Conservation (phyloP, 176 grass and related monocot genomes). For the Aegilops speltoides region DNA sequence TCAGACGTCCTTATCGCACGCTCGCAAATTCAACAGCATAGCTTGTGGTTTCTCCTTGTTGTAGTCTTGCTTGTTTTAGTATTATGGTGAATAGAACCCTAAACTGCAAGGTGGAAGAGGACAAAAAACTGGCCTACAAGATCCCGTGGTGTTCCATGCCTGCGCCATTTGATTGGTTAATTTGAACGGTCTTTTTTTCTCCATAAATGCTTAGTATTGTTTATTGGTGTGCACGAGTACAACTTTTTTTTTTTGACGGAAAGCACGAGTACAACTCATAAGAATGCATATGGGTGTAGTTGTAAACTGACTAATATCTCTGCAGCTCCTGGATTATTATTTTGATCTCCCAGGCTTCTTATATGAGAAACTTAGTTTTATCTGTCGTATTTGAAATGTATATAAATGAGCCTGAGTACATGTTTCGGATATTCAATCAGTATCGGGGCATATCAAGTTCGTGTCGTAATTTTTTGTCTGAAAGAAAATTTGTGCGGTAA, state of each 20-base stretch:
- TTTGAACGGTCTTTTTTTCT: not conserved
- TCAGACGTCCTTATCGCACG: not conserved
- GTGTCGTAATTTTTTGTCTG: not conserved
- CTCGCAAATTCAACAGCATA: not conserved
- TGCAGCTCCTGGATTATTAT: not conserved
- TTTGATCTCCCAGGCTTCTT: not conserved
- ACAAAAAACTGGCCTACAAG: not conserved
- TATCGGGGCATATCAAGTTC: not conserved
- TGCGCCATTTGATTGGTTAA: not conserved
- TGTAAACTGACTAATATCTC: not conserved
- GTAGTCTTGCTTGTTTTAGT: conserved; percentile 12
- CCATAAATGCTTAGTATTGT: not conserved
- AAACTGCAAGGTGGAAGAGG: conserved; percentile 4
- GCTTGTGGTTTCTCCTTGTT: not conserved
- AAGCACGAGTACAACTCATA: not conserved
- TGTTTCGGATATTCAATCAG: not conserved
- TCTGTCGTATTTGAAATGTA: not conserved
- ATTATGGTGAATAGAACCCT: conserved; percentile 7
- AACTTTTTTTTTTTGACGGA: not conserved
- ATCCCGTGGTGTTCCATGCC: not conserved
- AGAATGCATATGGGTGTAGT: not conserved
- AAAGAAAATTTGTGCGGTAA: not conserved
- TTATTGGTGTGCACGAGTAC: conserved; percentile 1
- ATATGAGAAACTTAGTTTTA: not conserved
- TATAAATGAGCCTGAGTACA: not conserved